phyloP scores from a whole-genome alignment of 2,329 filamentous ascomycete species.

The Proliferodiscus dingleyae region DNA sequence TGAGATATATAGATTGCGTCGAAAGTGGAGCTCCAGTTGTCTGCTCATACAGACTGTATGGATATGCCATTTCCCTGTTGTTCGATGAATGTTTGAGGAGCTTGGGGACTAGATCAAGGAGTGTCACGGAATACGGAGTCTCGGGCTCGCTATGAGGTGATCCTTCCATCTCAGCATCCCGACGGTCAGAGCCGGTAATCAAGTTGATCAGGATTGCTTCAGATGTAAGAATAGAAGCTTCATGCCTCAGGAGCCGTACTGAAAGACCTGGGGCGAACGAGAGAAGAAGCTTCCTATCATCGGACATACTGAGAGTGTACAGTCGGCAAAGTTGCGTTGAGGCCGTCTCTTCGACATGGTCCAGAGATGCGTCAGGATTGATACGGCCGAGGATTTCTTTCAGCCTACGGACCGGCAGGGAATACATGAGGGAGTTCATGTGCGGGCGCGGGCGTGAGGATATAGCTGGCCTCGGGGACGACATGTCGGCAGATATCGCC shows the following conservation, averaged over 20 bases:
- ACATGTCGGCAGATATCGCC: constrained; percentile 11
- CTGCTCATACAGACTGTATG: constrained; percentile 28
- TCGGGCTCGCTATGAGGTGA: constrained; percentile 2
- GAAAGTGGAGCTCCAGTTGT: constrained; percentile 24
- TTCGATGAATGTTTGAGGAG: constrained; percentile 30
- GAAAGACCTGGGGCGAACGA: constrained; percentile 26
- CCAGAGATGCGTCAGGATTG: constrained; percentile 23
- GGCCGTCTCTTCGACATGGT: constrained; percentile 26
- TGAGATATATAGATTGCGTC: constrained; percentile 24
- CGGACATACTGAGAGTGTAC: constrained; percentile 29
- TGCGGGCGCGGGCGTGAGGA: constrained; percentile 19
- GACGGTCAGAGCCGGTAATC: constrained; percentile 15
- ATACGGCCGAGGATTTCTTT: constrained; percentile 29
- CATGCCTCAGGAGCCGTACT: constrained; percentile 29
- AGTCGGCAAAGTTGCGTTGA: constrained; percentile 30
- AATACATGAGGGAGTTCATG: constrained; percentile 28
- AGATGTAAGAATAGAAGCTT: constrained; percentile 25
- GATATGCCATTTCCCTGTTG: constrained; percentile 28
- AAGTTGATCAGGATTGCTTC: constrained; percentile 29
- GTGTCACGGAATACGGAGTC: not conserved
- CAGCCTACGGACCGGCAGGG: constrained; percentile 27
- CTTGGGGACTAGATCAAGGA: constrained; percentile 17
- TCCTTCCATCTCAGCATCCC: constrained; percentile 2
- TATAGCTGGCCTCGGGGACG: constrained; percentile 22
- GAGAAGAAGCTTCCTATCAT: constrained; percentile 25